Base-by-base conservation (phyloP, 495 filamentous ascomycete genomes). In the Penicillium chermesinum region DNA sequence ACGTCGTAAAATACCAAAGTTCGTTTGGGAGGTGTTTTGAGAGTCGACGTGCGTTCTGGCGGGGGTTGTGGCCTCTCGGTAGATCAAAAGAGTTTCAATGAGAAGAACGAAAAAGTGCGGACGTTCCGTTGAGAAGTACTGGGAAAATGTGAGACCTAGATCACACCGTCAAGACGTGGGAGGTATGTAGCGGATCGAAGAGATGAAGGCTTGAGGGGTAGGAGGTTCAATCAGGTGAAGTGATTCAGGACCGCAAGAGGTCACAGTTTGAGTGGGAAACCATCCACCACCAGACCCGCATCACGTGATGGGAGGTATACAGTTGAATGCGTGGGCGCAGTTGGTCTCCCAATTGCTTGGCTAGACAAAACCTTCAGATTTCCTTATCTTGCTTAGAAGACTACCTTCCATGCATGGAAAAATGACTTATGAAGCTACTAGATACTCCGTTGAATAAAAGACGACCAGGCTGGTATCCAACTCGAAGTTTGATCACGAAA, bases 191-290 rank as follows among this genome's bases (percentile, higher is more conserved):
- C 34, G 32, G 33, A 16, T 50, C 13, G 27, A 43, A 36, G 33
- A 19, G 37, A 33, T 40, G 35, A 32, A 16, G 32, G 14, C 6
- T n/a, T n/a, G n/a, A n/a, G 38, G 25, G 25, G 25, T 30, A 10
- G 8, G 18, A 20, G 38, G 17, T 39, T 39, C 45, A 33, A 36
- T 18, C 21, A 33, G 13, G 33, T 34, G 32, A 48, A 40, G 45
- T n/a, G 45, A 22, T 30, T 48, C 40, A 36, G 16, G 18, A 36
- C 22, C 36, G n/a, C 16, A 40, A 48, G 45, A 48, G 32, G 37
- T 39, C 10, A 34, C 38, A 30, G 44, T 46, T 30, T 48, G 15
- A 48, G 45, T 48, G 45, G 45, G 45, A 48, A 48, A 38, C 27
- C 38, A n/a, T n/a, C n/a, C n/a, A n/a, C n/a, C n/a, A n/a, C 18